These are phyloP conservation scores for Lecanicillium sp. DNA, from an alignment of 2,329 filamentous ascomycete genomes.

Conservation along the genomic window DNA sequence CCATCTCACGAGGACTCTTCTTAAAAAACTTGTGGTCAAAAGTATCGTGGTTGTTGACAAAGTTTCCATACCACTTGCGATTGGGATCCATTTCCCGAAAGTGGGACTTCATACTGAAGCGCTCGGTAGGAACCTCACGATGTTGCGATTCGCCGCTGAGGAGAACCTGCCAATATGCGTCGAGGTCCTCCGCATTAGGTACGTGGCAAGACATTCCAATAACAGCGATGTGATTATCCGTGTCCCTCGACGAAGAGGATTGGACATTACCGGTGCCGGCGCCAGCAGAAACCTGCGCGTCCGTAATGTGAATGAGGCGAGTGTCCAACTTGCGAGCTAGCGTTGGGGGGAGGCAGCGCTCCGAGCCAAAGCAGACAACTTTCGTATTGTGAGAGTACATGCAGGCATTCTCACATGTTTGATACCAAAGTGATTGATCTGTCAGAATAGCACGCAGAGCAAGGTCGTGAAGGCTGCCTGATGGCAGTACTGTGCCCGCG, in stretches of 20 bases:
- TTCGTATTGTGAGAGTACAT: too few relatives aligned
- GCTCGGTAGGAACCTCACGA: constrained; percentile 9
- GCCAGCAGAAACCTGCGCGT: too few relatives aligned
- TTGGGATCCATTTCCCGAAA: background rate
- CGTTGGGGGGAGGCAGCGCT: too few relatives aligned
- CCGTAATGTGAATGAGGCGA: too few relatives aligned
- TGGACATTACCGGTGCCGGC: background rate
- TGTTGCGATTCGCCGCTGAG: constrained; percentile 10
- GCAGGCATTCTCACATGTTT: too few relatives aligned
- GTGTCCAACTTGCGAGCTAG: too few relatives aligned
- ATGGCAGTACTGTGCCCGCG: too few relatives aligned
- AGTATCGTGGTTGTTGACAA: constrained; percentile 13
- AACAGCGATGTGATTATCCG: constrained; percentile 22
- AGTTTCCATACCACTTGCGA: constrained; percentile 15
- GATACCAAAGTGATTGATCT: too few relatives aligned
- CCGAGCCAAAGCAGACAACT: too few relatives aligned
- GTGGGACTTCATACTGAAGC: background rate
- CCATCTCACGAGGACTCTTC: constrained; percentile 25
- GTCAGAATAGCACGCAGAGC: too few relatives aligned
- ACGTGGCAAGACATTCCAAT: constrained; percentile 32
- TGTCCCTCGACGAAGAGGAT: constrained; percentile 3
- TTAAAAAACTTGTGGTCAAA: constrained; percentile 36
- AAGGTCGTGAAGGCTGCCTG: too few relatives aligned
- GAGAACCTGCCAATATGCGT: constrained; percentile 24
- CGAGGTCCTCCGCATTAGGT: constrained; percentile 23